phyloP scores from a whole-genome alignment of 1,139 yeast genomes.

The Sugiyamaella castrensis region DNA sequence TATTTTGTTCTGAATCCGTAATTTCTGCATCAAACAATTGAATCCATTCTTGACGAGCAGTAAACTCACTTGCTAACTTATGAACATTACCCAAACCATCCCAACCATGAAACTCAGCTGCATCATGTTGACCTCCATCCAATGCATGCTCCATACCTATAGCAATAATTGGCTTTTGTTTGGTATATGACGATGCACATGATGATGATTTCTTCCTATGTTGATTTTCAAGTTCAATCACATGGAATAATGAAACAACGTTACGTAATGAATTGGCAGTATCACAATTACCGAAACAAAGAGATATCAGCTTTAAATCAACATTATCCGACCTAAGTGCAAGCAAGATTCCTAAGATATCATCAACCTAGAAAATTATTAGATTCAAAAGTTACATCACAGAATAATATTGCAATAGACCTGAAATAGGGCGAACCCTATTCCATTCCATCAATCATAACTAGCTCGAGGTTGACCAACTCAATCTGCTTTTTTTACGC shows the following conservation, averaged over 20 bases:
- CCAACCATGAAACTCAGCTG: constrained; percentile 42
- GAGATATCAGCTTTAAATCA: constrained; percentile 39
- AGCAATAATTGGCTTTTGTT: constrained; percentile 36
- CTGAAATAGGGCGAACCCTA: no score
- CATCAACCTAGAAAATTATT: constrained; percentile 38
- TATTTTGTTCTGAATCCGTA: neutral
- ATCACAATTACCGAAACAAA: constrained; percentile 43
- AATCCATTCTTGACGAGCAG: constrained; percentile 36
- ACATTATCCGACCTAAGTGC: constrained; percentile 36
- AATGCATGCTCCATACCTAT: constrained; percentile 37
- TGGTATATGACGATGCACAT: constrained; percentile 24
- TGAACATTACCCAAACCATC: constrained; percentile 45
- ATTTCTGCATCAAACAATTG: constrained; percentile 24
- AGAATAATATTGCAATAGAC: no score
- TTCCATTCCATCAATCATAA: no score
- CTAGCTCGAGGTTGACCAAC: no score
- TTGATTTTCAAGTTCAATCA: constrained; percentile 33
- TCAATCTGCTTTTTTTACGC: no score
- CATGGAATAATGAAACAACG: constrained; percentile 38
- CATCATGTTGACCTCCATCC: constrained; percentile 37
- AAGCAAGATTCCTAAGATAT: constrained; percentile 40
- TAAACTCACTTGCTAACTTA: constrained; percentile 35
- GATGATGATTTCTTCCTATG: constrained; percentile 26
- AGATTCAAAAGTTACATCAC: no score
- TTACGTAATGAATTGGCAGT: constrained; percentile 39